Conservation (phyloP, 441 rosid species). For the Populus hybrid region DNA sequence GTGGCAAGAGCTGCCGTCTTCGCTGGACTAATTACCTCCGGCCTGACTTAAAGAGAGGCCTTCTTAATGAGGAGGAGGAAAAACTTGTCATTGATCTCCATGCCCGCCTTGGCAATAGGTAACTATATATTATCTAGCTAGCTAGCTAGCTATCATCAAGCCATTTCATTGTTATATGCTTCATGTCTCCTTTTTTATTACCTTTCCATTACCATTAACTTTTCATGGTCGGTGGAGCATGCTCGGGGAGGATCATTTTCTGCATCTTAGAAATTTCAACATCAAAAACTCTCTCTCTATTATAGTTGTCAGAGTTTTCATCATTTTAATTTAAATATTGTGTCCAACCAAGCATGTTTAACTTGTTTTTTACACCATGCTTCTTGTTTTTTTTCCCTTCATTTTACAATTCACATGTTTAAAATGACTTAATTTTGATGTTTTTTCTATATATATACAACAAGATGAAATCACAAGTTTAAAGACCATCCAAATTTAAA, state of each 20-base stretch:
- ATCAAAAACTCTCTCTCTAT: not conserved
- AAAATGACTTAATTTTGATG: not conserved
- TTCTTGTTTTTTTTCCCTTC: not conserved
- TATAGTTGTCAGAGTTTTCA: not conserved
- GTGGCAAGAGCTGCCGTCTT: constrained; percentile 88
- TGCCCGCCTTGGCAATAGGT: constrained; percentile 79
- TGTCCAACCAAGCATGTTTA: not conserved
- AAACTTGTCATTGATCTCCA: constrained; percentile 71
- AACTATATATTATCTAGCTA: not conserved
- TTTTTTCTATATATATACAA: not conserved
- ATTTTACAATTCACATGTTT: not conserved
- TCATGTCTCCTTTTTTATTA: not conserved
- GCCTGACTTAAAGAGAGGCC: constrained; percentile 87
- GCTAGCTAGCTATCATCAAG: not conserved
- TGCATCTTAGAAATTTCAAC: not conserved
- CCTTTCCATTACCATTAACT: not conserved
- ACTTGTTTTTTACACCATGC: not conserved
- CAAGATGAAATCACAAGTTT: not conserved
- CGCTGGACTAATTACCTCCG: constrained; percentile 88
- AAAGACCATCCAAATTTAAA: not conserved
- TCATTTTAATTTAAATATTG: not conserved
- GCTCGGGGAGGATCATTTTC: not conserved
- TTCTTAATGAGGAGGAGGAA: constrained; percentile 70
- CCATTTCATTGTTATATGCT: not conserved
- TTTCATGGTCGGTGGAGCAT: not conserved